These are phyloP conservation scores for Zygoascus hellenicus DNA, from an alignment of 1,139 yeast genomes.

Conservation along the genomic window DNA sequence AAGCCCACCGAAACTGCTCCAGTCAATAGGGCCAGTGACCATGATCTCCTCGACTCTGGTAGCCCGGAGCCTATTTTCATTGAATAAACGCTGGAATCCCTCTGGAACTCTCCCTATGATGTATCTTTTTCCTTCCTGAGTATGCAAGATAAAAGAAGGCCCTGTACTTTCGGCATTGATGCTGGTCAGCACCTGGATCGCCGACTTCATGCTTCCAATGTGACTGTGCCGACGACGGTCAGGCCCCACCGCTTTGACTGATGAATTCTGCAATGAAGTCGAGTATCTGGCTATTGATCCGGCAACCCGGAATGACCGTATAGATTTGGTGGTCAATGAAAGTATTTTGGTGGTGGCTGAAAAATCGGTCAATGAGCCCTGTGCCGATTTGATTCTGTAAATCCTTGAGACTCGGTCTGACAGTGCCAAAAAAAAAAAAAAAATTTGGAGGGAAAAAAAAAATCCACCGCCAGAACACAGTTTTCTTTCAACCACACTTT, in stretches of 20 bases:
- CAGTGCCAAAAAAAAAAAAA: background rate
- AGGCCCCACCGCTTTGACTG: no score
- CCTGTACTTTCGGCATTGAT: conserved; percentile 8
- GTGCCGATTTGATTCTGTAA: background rate
- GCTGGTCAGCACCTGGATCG: conserved; percentile 22
- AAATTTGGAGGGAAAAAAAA: background rate
- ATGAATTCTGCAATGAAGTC: no score
- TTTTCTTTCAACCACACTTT: background rate
- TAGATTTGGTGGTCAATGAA: no score
- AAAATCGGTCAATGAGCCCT: background rate
- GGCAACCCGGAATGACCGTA: no score
- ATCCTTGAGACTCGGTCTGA: background rate
- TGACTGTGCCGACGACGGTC: conserved; percentile 1
- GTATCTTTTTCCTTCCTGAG: conserved; percentile 50
- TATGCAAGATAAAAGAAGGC: conserved; percentile 52
- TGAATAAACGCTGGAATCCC: conserved; percentile 70
- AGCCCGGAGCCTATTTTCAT: conserved; percentile 35
- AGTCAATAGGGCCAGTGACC: conserved; percentile 64
- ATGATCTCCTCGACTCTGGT: conserved; percentile 57
- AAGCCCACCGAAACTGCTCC: conserved; percentile 79
- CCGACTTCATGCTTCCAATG: conserved; percentile 22
- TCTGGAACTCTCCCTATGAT: conserved; percentile 79
- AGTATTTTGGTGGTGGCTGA: no score
- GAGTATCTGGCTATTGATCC: no score
- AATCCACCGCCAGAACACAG: background rate